Base-by-base conservation (phyloP, 495 filamentous ascomycete genomes). In the Annulohypoxylon stygium region DNA sequence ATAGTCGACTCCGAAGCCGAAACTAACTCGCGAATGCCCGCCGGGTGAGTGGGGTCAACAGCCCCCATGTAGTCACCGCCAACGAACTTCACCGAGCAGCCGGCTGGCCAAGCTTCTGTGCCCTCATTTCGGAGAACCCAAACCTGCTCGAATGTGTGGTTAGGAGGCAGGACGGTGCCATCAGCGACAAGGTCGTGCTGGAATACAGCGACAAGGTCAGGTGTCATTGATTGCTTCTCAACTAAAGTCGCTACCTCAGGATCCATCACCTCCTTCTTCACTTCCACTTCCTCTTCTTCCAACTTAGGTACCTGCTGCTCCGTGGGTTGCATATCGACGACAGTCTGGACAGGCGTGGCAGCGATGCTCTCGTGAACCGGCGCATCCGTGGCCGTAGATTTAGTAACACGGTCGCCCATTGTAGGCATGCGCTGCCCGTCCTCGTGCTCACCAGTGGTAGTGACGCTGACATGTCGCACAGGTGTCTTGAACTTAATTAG, bases 401-500 rank as follows among this genome's bases (percentile, higher is more conserved):
- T 85, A 45, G 84, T 79, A 14, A 53, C 53, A 48, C 83, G 86
- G 79, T 97, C 93, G 55, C 93, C 93, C 86, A 95, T 88, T n/a
- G 84, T 77, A 34, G 86, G 83, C 69, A 90, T 83, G 34, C 76
- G 79, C 36, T 88, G 83, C 30, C 89, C 90, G 75, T 89, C 83
- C 59, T 87, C 87, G 68, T 93, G 89, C 78, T 96, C 92, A 53
- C 90, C 90, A 59, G 92, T 83, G 25, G 95, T 98, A 70, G 90
- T 96, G 58, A 99, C 93, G 59, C 88, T 92, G 30, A 98, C 94
- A 72, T 92, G 93, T 69, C 93, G 92, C 53, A 98, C 93, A 1
- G 95, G 92, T 2, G 93, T 96, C 88, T 94, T 97, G 86, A 99
- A 93, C 83, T 97, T 98, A 83, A 99, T 93, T 76, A 98, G 83